These are phyloP conservation scores for Isoetes taiwanensis DNA, from an alignment of 75 land plant genomes.

Conservation along the genomic window DNA sequence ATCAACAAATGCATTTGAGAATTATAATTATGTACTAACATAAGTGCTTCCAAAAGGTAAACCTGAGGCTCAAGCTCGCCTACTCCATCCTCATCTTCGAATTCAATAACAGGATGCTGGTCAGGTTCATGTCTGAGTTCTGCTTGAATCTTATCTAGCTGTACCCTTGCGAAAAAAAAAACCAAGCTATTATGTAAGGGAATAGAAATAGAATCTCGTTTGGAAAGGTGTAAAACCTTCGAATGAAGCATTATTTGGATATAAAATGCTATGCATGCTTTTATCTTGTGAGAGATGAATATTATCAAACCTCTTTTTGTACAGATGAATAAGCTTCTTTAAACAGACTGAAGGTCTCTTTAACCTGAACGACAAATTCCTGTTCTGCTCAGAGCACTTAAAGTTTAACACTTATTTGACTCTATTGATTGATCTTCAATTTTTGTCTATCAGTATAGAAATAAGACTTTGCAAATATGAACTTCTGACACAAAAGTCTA, in stretches of 20 bases:
- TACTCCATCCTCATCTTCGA: conserved; percentile 10
- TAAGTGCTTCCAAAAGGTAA: background rate
- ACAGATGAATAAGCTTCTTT: conserved; percentile 22
- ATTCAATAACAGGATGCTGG: background rate
- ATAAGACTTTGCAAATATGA: background rate
- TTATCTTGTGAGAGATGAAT: background rate
- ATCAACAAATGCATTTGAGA: background rate
- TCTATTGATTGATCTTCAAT: background rate
- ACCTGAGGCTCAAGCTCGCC: conserved; percentile 16
- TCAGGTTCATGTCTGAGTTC: conserved; percentile 10
- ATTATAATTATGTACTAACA: background rate
- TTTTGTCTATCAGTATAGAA: background rate
- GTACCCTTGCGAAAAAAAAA: background rate
- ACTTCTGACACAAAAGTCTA: background rate
- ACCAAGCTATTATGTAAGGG: background rate
- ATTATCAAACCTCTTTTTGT: conserved; percentile 14
- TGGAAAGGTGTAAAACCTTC: background rate
- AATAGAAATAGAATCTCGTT: background rate
- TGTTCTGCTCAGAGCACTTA: background rate
- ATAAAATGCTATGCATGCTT: background rate
- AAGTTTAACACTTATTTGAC: background rate
- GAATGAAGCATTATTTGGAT: background rate
- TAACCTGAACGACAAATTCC: conserved; percentile 12
- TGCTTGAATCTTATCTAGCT: conserved; percentile 11
- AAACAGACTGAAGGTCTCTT: conserved; percentile 19